Evolutionary conservation across 208 protist genomes (phyloP), one percentile per base, ranked within the genome.

Genomic region (Trypanosoma vivax): DNA sequence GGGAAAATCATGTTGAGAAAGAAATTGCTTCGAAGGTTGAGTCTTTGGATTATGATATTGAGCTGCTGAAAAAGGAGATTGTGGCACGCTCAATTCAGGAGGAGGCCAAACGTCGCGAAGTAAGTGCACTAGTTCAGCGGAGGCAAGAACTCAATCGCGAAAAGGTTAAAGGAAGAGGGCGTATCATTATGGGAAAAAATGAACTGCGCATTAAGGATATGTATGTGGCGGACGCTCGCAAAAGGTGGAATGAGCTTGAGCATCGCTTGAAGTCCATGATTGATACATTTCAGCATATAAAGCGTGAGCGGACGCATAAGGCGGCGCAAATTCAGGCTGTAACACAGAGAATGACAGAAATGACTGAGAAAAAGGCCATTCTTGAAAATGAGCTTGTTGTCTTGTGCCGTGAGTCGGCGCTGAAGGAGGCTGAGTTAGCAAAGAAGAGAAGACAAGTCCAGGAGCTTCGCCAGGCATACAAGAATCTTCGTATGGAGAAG

Each of bases 321-420:
- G 88, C 84, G 13, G 86, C 91, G 21, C 71, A 95, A 56, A 97
- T 98, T 57, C 94, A 98, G 57, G 65, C 84, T 37, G 69, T 90
- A 39, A 84, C 83, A 29, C 94, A 97, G 68, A 86, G 78, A 37
- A 85, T 97, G 71, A 83, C 89, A 10, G 94, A 98, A 64, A 91
- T 95, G 41, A 79, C 88, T 41, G 94, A 97, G 74, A 97, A 98
- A 70, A 97, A 94, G 19, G 96, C 92, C 55, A 95, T 98, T 54
- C 61, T 97, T 34, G 89, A 97, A 49, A 95, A 97, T 52, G 95
- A 98, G 60, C 69, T 96, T 41, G 77, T 88, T 41, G 91, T 96
- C 23, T 68, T 96, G 37, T 76, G 81, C 28, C 79, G 82, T 34
- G 92, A 97, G 73, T 86, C 66, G 2, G 57, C 76, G 24, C 27